Evolutionary conservation across 2,329 filamentous ascomycete genomes (phyloP), one percentile per base, ranked within the genome.

Genomic region (Sporothrix euskadiensis): DNA sequence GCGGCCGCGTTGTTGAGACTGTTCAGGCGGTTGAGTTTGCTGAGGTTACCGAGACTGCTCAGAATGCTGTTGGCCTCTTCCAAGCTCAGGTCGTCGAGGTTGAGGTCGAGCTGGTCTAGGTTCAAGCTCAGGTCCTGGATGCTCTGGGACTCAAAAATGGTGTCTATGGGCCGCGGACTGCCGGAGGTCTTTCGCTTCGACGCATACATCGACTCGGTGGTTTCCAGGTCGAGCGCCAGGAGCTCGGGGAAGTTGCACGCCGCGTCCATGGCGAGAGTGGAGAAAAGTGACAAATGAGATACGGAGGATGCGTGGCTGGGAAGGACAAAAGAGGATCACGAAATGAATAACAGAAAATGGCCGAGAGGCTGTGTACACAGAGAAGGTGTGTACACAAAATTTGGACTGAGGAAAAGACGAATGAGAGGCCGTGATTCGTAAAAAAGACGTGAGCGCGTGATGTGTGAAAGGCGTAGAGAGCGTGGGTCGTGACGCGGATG

Each of bases 181-280:
- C 87, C 87, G 30, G 86, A 84, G 6, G 87, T 87, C 83, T 88
- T 85, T 73, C 84, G 85, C 77, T 81, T 86, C 16, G 85, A 82
- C 35, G 80, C 80, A 73, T 88, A 89, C 35, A 87, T 78, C 10
- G 81, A 80, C 69, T 81, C 81, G 22, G 85, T 88, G 30, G 82
- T 77, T 77, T 88, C 85, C 63, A 89, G 80, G 75, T 89, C 87
- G 74, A 82, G 83, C 7, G 84, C 87, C n/a, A 89, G 81, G 54
- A 88, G 77, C 79, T 89, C 88, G 2, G 88, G 85, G 22, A 89
- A 81, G 79, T 85, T 89, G 78, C 83, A 84, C 69, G 80, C 81
- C 14, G 54, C 52, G 44, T 74, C 72, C 77, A 79, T 80, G 75
- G 56, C 54, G 39, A 52, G 32, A 3, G 26, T 39, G 30, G n/a